These are phyloP conservation scores for Aspergillus mulundensis DNA, from an alignment of 495 filamentous ascomycete genomes.

Conservation along the genomic window DNA sequence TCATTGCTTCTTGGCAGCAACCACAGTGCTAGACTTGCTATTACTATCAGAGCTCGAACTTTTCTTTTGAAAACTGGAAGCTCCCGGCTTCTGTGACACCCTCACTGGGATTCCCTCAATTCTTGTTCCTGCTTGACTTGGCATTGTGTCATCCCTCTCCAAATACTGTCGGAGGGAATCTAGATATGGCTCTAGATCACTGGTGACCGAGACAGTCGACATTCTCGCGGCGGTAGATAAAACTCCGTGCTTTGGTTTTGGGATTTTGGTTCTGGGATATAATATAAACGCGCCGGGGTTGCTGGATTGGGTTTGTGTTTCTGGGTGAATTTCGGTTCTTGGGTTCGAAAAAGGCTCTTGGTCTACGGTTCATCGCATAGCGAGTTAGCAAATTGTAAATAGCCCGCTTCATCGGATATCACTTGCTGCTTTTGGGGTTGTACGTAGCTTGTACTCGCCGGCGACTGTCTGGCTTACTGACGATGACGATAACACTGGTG, in stretches of 20 bases:
- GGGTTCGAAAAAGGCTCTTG: too few relatives aligned
- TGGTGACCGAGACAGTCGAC: slow-evolving; percentile 30
- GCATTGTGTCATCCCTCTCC: slow-evolving; percentile 6
- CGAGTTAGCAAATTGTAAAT: slow-evolving; percentile 2
- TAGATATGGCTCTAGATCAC: slow-evolving; percentile 30
- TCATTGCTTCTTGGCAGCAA: background rate
- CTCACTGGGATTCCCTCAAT: background rate
- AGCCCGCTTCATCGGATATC: background rate
- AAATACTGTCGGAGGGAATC: slow-evolving; percentile 30
- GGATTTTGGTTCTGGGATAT: too few relatives aligned
- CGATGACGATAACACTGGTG: too few relatives aligned
- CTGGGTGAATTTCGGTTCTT: too few relatives aligned
- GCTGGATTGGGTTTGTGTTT: background rate
- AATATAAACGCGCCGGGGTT: too few relatives aligned
- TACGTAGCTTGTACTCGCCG: background rate
- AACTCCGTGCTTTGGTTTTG: too few relatives aligned
- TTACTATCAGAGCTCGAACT: background rate
- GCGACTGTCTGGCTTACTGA: background rate
- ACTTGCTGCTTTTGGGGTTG: slow-evolving; percentile 5
- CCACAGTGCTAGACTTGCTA: background rate
- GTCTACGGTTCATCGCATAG: slow-evolving; percentile 4
- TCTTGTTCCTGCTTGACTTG: background rate
- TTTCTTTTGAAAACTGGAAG: background rate
- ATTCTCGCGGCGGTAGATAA: slow-evolving; percentile 9
- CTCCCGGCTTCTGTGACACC: background rate